Evolutionary conservation across 2,329 filamentous ascomycete species (phyloP), one percentile per base, ranked within the genome.

Genomic region (Setomelanomma holmii): DNA sequence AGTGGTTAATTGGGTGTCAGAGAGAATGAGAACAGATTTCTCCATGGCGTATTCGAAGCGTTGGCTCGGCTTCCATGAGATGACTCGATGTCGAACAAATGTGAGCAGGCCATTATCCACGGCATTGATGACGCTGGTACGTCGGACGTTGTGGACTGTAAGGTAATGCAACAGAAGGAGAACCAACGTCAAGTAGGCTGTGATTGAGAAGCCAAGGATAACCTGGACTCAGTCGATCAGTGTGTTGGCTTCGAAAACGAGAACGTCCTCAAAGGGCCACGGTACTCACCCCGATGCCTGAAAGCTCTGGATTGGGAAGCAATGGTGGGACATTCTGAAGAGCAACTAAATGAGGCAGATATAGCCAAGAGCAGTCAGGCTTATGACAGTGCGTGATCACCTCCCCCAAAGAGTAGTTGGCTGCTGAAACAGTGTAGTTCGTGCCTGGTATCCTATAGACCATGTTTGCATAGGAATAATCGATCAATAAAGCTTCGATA

Each of bases 11-110:
- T 68, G 61, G 10, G 60, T 47, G 30, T 71, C 66, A 42, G 65
- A 63, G 17, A 73, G 53, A 20, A 67, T 60, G 11, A 72, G 49
- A 8, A 69, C 63, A 1, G 68, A 69, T 34, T 63, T 67, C 40
- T 68, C 62, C 44, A 67, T 55, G 11, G 64, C 64, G 42, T 63
- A 61, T 49, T 67, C 58, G 33, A 68, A 62, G 10, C 64, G 59
- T 21, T 52, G 49, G 39, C 49, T 63, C 6, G 62, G 61, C 4
- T n/a, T 62, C 62, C 61, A 65, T 30, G 51, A 48, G n/a, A 62
- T 49, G 23, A 61, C 8, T 5, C 44, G 49, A 4, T 46, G 21
- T 6, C 61, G 58, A 10, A 63, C 5, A 33, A 62, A 63, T 2
- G 39, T 45, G 2, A 66, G 44, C 12, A 64, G 14, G 10, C 51